phyloP scores from a whole-genome alignment of 345 rosid species.

The Bruguiera gymnorhiza region DNA sequence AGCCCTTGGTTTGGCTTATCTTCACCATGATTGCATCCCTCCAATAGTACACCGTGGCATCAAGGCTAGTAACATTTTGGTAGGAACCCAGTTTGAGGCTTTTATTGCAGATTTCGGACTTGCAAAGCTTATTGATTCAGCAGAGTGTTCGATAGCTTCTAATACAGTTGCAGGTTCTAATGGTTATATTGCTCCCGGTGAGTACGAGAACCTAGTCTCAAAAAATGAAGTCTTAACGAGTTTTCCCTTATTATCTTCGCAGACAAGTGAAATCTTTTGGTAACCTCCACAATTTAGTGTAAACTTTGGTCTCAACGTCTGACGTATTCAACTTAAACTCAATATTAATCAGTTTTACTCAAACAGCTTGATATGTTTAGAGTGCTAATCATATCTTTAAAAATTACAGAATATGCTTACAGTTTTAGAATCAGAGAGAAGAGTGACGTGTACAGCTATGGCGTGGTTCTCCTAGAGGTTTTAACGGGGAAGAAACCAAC shows the following conservation, averaged over 20 bases:
- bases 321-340: too few species aligned
- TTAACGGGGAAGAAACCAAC: slow-evolving; percentile 59
- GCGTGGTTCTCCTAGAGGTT: slow-evolving; percentile 60
- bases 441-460: slow-evolving; percentile 74
- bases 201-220: slow-evolving; percentile 17
- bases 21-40: slow-evolving; percentile 70
- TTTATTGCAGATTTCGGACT: slow-evolving; percentile 70
- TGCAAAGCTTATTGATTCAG: slow-evolving; percentile 52
- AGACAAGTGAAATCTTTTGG: background rate
- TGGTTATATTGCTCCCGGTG: slow-evolving; percentile 80
- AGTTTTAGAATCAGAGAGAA: slow-evolving; percentile 60
- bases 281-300: too few species aligned
- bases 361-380: background rate
- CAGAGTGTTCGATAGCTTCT: slow-evolving; percentile 44
- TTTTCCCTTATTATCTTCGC: background rate
- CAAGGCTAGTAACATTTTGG: slow-evolving; percentile 67
- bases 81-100: slow-evolving; percentile 63
- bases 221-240: background rate
- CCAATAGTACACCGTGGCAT: slow-evolving; percentile 68
- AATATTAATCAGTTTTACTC: too few species aligned
- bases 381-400: background rate
- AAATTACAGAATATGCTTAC: slow-evolving; percentile 60
- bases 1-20: slow-evolving; percentile 67
- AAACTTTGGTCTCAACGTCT: too few species aligned
- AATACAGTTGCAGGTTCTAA: slow-evolving; percentile 62